phyloP scores from a whole-genome alignment of 768 basidiomycete species.

The Tubosaeta brunneosetosa region DNA sequence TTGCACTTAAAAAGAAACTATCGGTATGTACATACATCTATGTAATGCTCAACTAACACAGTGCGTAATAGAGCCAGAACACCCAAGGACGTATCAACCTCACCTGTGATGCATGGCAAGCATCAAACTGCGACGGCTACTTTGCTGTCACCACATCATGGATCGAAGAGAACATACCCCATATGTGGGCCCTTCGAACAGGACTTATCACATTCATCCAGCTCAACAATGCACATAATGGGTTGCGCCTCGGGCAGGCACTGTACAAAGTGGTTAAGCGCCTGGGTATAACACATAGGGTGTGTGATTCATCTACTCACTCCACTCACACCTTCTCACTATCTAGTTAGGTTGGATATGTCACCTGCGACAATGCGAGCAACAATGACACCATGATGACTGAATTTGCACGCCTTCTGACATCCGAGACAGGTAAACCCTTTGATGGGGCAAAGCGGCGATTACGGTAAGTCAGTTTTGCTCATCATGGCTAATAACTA shows the following conservation, averaged over 20 bases:
- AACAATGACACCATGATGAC: constrained; percentile 7
- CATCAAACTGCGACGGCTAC: constrained; percentile 34
- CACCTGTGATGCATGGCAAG: constrained; percentile 41
- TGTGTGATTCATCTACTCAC: too few species aligned
- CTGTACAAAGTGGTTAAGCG: too few species aligned
- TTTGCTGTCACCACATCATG: constrained; percentile 32
- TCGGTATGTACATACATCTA: neutral
- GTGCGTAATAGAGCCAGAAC: neutral
- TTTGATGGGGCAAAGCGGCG: neutral
- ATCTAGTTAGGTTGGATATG: constrained; percentile 27
- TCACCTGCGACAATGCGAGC: constrained; percentile 27
- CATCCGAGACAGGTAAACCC: constrained; percentile 1
- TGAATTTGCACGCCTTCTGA: constrained; percentile 5
- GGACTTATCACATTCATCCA: constrained; percentile 29
- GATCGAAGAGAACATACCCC: constrained; percentile 6
- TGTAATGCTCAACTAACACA: neutral
- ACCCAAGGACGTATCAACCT: constrained; percentile 19
- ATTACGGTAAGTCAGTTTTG: neutral
- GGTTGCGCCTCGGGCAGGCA: constrained; percentile 1
- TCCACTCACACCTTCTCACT: too few species aligned
- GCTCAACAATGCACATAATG: constrained; percentile 38
- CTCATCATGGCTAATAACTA: neutral
- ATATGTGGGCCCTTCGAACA: constrained; percentile 27
- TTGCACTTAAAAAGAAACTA: too few species aligned
- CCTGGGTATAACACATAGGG: too few species aligned